phyloP scores from a whole-genome alignment of 768 basidiomycete genomes.

The Scleroderma bovista region DNA sequence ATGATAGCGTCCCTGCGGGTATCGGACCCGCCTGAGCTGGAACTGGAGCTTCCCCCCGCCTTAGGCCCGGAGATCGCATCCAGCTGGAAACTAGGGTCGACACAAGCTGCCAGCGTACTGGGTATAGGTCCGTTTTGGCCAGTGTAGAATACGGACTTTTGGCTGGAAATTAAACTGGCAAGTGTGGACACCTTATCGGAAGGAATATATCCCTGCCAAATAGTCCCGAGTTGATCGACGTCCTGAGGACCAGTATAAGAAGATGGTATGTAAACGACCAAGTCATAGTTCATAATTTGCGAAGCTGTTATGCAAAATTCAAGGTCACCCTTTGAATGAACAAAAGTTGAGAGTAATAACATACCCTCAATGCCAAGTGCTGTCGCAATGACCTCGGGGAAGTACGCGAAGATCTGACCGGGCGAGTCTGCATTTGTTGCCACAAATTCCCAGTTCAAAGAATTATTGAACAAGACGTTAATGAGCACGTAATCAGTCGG shows the following conservation, averaged over 20 bases:
- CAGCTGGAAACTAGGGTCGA: slow-evolving; percentile 65
- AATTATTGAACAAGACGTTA: slow-evolving; percentile 56
- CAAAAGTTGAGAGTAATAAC: slow-evolving; percentile 14
- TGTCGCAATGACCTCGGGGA: slow-evolving; percentile 46
- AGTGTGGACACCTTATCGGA: slow-evolving; percentile 49
- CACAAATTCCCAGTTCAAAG: slow-evolving; percentile 69
- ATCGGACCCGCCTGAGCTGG: slow-evolving; percentile 24
- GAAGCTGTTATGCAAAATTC: slow-evolving; percentile 26
- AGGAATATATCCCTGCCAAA: slow-evolving; percentile 71
- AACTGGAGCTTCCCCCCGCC: slow-evolving; percentile 14
- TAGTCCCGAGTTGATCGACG: slow-evolving; percentile 50
- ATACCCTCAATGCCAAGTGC: slow-evolving; percentile 41
- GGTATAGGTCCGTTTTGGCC: slow-evolving; percentile 41
- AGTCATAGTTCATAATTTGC: slow-evolving; percentile 45
- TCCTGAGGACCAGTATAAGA: slow-evolving; percentile 48
- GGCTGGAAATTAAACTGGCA: slow-evolving; percentile 56
- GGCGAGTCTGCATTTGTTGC: slow-evolving; percentile 49
- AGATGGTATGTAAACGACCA: slow-evolving; percentile 65
- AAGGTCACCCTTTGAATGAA: slow-evolving; percentile 19
- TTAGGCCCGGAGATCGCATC: slow-evolving; percentile 39
- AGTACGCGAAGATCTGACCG: slow-evolving; percentile 73
- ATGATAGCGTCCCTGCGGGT: slow-evolving; percentile 82
- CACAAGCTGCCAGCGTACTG: slow-evolving; percentile 53
- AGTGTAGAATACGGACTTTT: slow-evolving; percentile 61
- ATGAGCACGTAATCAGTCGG: slow-evolving; percentile 43